Percentiles rank a stretch among this genome's conserved stretches.
Evolutionary conservation across 2,329 filamentous ascomycete genomes (phyloP).

Genomic region (Colletotrichum paranaense): DNA sequence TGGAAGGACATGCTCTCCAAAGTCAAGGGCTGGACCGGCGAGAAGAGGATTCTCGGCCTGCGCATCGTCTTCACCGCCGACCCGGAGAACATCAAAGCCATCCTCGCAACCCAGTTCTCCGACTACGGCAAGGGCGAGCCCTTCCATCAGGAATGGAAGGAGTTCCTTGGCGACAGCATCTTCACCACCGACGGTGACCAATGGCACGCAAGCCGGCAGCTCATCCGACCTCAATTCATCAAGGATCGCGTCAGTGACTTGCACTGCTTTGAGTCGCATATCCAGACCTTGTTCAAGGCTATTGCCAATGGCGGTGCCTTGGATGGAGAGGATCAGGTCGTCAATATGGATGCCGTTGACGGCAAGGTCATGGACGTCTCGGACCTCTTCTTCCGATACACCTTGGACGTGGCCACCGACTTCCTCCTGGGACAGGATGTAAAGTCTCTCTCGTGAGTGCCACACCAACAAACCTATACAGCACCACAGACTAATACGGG

Average conservation of each 20-base stretch:
- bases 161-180: slow-evolving; percentile 81
- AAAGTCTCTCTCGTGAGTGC: slow-evolving; percentile 64
- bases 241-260: slow-evolving; percentile 86
- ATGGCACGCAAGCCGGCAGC: slow-evolving; percentile 84
- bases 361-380: slow-evolving; percentile 75
- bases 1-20: slow-evolving; percentile 67
- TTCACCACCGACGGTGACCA: slow-evolving; percentile 82
- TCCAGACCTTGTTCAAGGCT: slow-evolving; percentile 77
- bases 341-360: slow-evolving; percentile 72
- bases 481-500: slow-evolving; percentile 3
- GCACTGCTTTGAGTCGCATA: slow-evolving; percentile 82
- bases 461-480: background rate
- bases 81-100: slow-evolving; percentile 90
- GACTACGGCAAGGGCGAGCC: slow-evolving; percentile 85
- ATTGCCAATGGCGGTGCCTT: slow-evolving; percentile 70
- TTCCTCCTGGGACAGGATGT: slow-evolving; percentile 86
- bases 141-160: slow-evolving; percentile 81
- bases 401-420: slow-evolving; percentile 86
- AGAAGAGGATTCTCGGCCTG: slow-evolving; percentile 64
- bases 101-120: slow-evolving; percentile 85
- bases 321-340: slow-evolving; percentile 69
- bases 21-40: slow-evolving; percentile 66
- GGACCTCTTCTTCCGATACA: slow-evolving; percentile 85
- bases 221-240: slow-evolving; percentile 89
- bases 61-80: slow-evolving; percentile 83